A percentile compares a stretch with the other conserved stretches of the same genome.
Evolutionary conservation across 495 filamentous ascomycete genomes (phyloP).

Genomic region (Talaromyces stipitatus): DNA sequence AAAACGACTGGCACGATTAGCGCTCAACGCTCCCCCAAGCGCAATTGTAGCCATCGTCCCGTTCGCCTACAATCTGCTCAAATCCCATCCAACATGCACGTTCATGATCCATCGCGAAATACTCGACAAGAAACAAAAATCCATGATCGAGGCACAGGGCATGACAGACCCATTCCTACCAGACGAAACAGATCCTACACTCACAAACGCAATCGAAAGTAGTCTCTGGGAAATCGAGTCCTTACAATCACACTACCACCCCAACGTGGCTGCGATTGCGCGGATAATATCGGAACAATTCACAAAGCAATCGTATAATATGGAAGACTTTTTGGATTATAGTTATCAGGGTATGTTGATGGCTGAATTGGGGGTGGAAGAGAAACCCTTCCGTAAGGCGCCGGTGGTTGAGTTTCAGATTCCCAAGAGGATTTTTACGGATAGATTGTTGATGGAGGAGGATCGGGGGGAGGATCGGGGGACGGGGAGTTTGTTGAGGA

Average conservation of each 20-base stretch:
- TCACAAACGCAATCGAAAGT: constrained; percentile 82
- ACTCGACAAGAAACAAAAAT: constrained; percentile 46
- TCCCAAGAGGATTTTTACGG: constrained; percentile 74
- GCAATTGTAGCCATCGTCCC: constrained; percentile 85
- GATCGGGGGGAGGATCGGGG: constrained; percentile 37
- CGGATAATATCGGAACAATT: constrained; percentile 96
- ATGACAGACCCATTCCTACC: constrained; percentile 74
- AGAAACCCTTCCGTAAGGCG: constrained; percentile 72
- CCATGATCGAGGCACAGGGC: constrained; percentile 53
- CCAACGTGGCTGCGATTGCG: constrained; percentile 89
- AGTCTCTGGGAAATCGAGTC: constrained; percentile 91
- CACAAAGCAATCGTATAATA: constrained; percentile 83
- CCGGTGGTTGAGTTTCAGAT: constrained; percentile 92
- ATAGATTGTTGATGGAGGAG: constrained; percentile 35
- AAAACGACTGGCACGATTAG: constrained; percentile 77
- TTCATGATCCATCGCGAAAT: constrained; percentile 89
- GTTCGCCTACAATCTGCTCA: constrained; percentile 92
- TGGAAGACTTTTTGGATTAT: constrained; percentile 96
- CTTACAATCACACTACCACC: constrained; percentile 89
- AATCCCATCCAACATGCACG: constrained; percentile 78
- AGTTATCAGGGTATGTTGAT: constrained; percentile 83
- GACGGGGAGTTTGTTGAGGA: constrained; percentile 29
- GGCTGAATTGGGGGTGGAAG: constrained; percentile 56
- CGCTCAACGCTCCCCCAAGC: constrained; percentile 75
- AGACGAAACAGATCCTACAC: constrained; percentile 70